Conservation (phyloP, 225 moss, liverwort and hornwort species). For the Ulota crispa region DNA sequence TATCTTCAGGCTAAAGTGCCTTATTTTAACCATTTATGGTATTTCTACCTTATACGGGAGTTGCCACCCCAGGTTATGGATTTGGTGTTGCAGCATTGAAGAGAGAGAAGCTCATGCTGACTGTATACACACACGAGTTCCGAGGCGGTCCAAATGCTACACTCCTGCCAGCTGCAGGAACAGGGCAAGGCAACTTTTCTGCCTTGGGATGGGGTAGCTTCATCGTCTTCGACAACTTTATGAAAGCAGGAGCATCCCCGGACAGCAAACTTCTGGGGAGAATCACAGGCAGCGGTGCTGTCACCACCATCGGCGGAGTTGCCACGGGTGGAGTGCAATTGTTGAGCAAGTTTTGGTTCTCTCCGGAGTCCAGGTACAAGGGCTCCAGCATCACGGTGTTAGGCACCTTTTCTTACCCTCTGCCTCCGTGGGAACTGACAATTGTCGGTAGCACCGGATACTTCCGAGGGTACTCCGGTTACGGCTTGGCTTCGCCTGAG, state of each 20-base stretch:
- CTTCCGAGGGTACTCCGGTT: conserved; percentile 35
- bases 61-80: too few species aligned
- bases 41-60: too few species aligned
- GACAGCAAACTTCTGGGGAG: conserved; percentile 19
- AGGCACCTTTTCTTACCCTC: conserved; percentile 2
- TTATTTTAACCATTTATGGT: too few species aligned
- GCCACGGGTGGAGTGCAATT: conserved; percentile 9
- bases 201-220: conserved; percentile 35
- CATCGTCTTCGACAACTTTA: neutral
- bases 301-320: neutral
- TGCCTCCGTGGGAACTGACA: neutral
- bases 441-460: conserved; percentile 24
- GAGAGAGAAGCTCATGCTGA: neutral
- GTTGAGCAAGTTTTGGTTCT: conserved; percentile 27
- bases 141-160: conserved; percentile 12
- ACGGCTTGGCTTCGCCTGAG: neutral
- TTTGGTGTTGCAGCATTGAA: conserved; percentile 19
- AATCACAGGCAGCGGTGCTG: neutral
- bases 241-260: neutral
- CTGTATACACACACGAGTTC: conserved; percentile 27
- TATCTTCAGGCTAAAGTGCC: too few species aligned
- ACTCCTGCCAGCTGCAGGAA: conserved; percentile 32
- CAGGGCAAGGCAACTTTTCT: conserved; percentile 31
- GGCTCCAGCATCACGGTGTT: conserved; percentile 29
- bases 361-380: conserved; percentile 2